These are phyloP conservation scores for Ceratobasidium papillatum DNA, from an alignment of 1,284 basidiomycete species.

Conservation along the genomic window DNA sequence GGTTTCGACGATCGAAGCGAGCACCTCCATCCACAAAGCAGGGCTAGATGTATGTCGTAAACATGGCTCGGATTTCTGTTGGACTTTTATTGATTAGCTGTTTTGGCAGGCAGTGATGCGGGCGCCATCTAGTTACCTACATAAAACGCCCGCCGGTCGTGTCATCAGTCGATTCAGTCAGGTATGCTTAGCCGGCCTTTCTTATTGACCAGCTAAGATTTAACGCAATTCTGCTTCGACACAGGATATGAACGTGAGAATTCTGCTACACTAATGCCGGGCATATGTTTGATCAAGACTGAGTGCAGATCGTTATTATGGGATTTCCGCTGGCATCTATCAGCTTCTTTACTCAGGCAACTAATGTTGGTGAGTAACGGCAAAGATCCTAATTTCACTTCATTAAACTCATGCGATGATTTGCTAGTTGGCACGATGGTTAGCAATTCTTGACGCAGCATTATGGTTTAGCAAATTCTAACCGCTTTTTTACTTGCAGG, in stretches of 20 bases:
- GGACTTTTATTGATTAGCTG: too few relatives aligned
- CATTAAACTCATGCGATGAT: slow-evolving; percentile 43
- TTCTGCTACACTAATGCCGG: too few relatives aligned
- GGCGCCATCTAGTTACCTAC: slow-evolving; percentile 45
- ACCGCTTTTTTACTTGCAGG: too few relatives aligned
- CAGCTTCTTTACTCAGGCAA: slow-evolving; percentile 18
- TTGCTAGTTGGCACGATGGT: slow-evolving; percentile 14
- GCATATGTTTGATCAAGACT: background rate
- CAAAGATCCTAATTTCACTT: too few relatives aligned
- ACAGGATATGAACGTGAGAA: slow-evolving; percentile 22
- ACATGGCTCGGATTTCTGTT: too few relatives aligned
- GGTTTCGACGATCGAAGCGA: background rate
- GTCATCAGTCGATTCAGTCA: slow-evolving; percentile 43
- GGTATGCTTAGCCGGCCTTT: background rate
- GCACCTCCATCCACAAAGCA: slow-evolving; percentile 6
- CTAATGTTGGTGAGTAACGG: slow-evolving; percentile 44
- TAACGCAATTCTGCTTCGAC: too few relatives aligned
- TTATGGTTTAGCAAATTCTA: too few relatives aligned
- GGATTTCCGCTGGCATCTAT: slow-evolving; percentile 45
- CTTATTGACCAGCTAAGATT: background rate
- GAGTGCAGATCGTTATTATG: slow-evolving; percentile 44
- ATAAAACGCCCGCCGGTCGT: slow-evolving; percentile 37
- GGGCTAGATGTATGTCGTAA: slow-evolving; percentile 1
- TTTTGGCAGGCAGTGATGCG: slow-evolving; percentile 32
- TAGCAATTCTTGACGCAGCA: background rate